Conservation (phyloP, 2,329 filamentous ascomycete species). For the Fusarium paranaense region DNA sequence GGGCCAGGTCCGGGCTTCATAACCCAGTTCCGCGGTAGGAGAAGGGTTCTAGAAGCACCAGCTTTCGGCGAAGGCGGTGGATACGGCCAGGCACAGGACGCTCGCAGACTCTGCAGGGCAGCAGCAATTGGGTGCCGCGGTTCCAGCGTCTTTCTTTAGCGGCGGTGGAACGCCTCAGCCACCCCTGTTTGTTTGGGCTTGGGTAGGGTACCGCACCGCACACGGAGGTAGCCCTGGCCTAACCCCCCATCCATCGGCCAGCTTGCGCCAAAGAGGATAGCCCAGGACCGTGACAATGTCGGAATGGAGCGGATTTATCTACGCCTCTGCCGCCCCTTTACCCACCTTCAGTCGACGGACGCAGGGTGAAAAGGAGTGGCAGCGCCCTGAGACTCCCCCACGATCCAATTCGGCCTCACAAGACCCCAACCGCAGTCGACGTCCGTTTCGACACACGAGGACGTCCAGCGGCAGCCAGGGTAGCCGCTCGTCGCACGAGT, state of each 20-base stretch:
- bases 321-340: conserved; percentile 47
- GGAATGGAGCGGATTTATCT: conserved; percentile 48
- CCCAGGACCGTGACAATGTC: conserved; percentile 43
- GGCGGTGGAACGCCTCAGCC: conserved; percentile 38
- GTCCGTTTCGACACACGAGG: conserved; percentile 38
- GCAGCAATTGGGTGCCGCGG: conserved; percentile 24
- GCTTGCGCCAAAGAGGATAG: conserved; percentile 44
- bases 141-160: conserved; percentile 32
- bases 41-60: conserved; percentile 48
- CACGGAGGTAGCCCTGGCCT: conserved; percentile 30
- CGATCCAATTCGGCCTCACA: conserved; percentile 33
- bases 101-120: conserved; percentile 10
- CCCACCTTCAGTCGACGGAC: conserved; percentile 41
- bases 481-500: conserved; percentile 45
- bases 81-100: conserved; percentile 29
- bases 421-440: conserved; percentile 32
- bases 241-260: conserved; percentile 36
- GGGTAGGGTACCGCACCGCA: conserved; percentile 14
- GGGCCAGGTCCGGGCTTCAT: conserved; percentile 34
- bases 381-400: conserved; percentile 37
- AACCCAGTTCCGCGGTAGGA: conserved; percentile 45
- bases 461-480: conserved; percentile 44
- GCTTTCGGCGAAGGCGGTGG: conserved; percentile 29
- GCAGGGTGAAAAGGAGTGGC: conserved; percentile 46
- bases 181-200: conserved; percentile 26